A percentile compares a stretch with the other conserved stretches of the same genome.
These are phyloP conservation scores for Cryptococcus jaspeensis DNA, from an alignment of 1,284 basidiomycete genomes.

Conservation along the genomic window DNA sequence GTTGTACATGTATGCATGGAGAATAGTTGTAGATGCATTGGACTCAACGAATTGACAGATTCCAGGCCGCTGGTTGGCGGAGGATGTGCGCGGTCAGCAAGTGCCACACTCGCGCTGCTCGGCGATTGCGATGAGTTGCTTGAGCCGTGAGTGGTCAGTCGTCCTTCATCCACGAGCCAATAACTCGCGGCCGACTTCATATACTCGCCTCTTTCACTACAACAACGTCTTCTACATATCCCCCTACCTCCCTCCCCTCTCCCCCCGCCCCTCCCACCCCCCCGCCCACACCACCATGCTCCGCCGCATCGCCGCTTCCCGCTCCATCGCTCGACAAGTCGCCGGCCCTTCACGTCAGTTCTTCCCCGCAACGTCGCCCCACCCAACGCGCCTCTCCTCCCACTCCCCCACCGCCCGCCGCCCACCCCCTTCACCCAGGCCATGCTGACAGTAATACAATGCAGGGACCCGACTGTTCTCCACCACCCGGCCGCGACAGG, in stretches of 20 bases:
- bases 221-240: neutral
- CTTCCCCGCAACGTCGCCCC: neutral
- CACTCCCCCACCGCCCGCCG: neutral
- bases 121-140: no score
- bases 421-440: no score
- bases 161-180: no score
- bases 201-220: neutral
- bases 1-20: neutral
- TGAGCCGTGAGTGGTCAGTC: no score
- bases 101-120: constrained; percentile 2
- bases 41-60: neutral
- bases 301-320: constrained; percentile 29
- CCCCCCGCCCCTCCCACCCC: neutral
- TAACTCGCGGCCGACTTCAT: neutral
- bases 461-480: constrained; percentile 43
- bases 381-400: neutral
- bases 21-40: neutral
- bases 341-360: constrained; percentile 22
- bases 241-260: neutral
- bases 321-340: constrained; percentile 25
- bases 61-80: neutral
- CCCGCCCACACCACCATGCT: constrained; percentile 20
- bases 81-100: no score
- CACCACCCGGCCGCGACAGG: constrained; percentile 55
- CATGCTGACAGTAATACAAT: neutral